These are phyloP conservation scores for Oehlia diaphana DNA, from an alignment of 192 early-diverging fungal genomes.

Conservation along the genomic window DNA sequence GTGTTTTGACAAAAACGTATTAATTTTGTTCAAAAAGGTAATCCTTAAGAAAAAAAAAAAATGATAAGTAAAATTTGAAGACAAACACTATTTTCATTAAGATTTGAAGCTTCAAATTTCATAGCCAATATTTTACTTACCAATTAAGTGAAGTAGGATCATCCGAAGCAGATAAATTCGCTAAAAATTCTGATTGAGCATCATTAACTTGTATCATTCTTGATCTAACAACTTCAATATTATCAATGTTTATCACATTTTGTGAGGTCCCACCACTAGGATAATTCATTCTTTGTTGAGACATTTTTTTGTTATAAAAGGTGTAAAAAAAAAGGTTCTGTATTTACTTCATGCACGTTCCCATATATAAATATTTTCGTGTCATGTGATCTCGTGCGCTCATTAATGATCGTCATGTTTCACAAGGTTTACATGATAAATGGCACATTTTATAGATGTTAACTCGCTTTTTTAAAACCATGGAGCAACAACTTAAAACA, in stretches of 20 bases:
- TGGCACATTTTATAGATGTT: no score
- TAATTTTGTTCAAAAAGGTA: conserved; percentile 14
- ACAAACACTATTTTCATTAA: background rate
- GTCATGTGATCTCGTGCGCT: no score
- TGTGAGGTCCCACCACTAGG: background rate
- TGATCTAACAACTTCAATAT: conserved; percentile 23
- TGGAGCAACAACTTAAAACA: conserved; percentile 27
- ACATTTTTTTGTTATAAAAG: no score
- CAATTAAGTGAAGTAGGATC: background rate
- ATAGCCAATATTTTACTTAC: background rate
- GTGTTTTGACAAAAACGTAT: conserved; percentile 24
- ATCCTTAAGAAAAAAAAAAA: conserved; percentile 1
- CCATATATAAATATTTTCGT: no score
- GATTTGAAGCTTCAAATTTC: background rate
- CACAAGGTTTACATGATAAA: no score
- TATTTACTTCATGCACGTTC: no score
- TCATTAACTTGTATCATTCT: conserved; percentile 7
- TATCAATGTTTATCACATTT: background rate
- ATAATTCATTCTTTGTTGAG: no score
- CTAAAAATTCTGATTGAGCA: conserved; percentile 6
- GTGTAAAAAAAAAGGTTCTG: no score
- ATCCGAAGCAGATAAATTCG: background rate
- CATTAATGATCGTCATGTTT: no score
- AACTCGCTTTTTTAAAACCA: background rate
- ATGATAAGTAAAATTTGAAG: no score